Base-by-base conservation (phyloP, 495 filamentous ascomycete genomes). In the Xeromyces bisporus region DNA sequence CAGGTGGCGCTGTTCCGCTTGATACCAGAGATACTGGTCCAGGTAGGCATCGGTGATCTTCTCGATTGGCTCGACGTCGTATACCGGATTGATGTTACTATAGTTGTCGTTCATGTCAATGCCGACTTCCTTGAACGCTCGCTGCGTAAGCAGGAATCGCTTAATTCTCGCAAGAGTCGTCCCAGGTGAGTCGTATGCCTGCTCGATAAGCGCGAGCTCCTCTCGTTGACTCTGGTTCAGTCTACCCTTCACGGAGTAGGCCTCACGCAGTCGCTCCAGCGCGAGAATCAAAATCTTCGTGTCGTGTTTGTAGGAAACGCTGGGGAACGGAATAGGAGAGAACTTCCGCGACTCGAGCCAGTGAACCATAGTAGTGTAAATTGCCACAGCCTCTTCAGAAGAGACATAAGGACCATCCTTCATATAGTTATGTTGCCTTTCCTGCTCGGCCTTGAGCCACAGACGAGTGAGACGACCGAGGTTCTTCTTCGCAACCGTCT, bases 21-120 rank as follows among this genome's bases (percentile, higher is more conserved):
- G 89, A 50, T 96, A 99, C 91, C 91, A 96, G 14, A 99, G 72
- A 47, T 99, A 99, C 46, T 94, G 89, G 47, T 99, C 91, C 25
- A 99, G 71, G 43, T 99, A 99, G 3, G 91, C 91, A 62, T 99
- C 91, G 27, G 89, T 99, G 42, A 99, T 99, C 65, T 99, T 99
- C 59, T 99, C 91, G 30, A 99, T 93, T 2, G 91, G 91, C 53
- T 99, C 91, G 42, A 99, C 86, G 46, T 99, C 91, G 44, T 96
- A 99, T 16, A 99, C 91, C 3, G 91, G 91, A 44, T 96, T 99
- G 63, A 96, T 99, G 18, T 80, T 82, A 59, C 77, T 93, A 52
- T 99, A 99, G 44, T 99, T 99, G 58, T 99, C 91, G 50, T 99
- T 99, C 91, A 99, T 99, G 46, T 99, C 91, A 34, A 99, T 96